Conservation (phyloP, 2,329 filamentous ascomycete species). For the Epichloe typhina region DNA sequence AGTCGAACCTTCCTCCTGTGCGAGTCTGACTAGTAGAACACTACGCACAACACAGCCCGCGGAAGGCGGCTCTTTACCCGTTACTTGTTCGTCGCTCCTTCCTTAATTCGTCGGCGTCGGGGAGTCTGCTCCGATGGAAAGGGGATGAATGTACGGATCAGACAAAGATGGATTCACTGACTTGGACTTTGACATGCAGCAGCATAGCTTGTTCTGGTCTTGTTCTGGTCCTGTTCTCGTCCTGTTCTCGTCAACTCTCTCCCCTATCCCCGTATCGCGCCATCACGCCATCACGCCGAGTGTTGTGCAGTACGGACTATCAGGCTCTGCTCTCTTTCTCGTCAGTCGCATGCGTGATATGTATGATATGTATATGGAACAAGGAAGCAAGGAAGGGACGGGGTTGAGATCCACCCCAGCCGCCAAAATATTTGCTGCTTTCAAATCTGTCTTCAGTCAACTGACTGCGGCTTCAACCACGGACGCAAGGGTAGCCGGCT, state of each 20-base stretch:
- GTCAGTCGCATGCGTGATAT: neutral
- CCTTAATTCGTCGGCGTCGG: too few species aligned
- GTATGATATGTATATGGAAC: neutral
- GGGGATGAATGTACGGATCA: too few species aligned
- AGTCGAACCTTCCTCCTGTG: too few species aligned
- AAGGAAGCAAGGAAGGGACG: neutral
- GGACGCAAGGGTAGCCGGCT: neutral
- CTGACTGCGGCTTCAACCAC: neutral
- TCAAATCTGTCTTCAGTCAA: too few species aligned
- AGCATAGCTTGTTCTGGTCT: neutral
- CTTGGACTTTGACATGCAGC: neutral
- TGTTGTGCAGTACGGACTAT: neutral
- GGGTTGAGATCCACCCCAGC: neutral
- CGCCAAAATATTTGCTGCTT: neutral
- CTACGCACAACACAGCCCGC: too few species aligned
- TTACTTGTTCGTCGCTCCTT: too few species aligned
- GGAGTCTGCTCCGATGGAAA: too few species aligned
- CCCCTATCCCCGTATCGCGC: neutral
- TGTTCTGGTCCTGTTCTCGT: neutral
- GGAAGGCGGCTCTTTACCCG: too few species aligned
- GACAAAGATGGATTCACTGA: too few species aligned
- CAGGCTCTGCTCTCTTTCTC: neutral
- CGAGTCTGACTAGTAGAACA: too few species aligned
- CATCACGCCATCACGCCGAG: neutral
- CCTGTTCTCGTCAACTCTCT: neutral